phyloP scores from a whole-genome alignment of 352 stramenopile species.

The Phytophthora citrophthora region DNA sequence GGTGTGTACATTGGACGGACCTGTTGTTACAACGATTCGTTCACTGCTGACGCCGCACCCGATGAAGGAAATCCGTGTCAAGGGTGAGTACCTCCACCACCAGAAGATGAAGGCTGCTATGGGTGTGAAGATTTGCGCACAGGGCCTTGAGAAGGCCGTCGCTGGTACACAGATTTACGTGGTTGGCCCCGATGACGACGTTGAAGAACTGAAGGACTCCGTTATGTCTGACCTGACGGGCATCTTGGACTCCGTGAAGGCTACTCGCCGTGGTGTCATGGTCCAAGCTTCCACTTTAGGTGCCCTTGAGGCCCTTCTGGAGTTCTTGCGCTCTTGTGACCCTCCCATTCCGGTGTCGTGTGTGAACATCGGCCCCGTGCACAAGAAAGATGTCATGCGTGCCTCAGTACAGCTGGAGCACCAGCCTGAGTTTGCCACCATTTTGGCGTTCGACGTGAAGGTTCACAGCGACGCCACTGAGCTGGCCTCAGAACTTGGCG shows the following conservation, averaged over 20 bases:
- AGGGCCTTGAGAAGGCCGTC: slow-evolving; percentile 98
- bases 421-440: slow-evolving; percentile 96
- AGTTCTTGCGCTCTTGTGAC: slow-evolving; percentile 96
- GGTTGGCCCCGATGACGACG: slow-evolving; percentile 95
- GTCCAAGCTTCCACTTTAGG: slow-evolving; percentile 99
- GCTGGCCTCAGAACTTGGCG: slow-evolving; percentile 91
- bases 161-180: slow-evolving; percentile 98
- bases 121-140: slow-evolving; percentile 98
- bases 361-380: slow-evolving; percentile 98
- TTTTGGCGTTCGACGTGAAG: slow-evolving; percentile 99
- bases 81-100: slow-evolving; percentile 96
- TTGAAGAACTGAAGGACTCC: slow-evolving; percentile 97
- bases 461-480: slow-evolving; percentile 95
- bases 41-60: slow-evolving; percentile 98
- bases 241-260: slow-evolving; percentile 96
- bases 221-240: slow-evolving; percentile 97
- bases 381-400: slow-evolving; percentile 99
- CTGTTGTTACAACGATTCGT: slow-evolving; percentile 97
- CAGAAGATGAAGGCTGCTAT: slow-evolving; percentile 98
- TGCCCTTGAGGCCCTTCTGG: slow-evolving; percentile 97
- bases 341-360: slow-evolving; percentile 94
- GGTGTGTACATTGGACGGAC: slow-evolving; percentile 98
- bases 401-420: slow-evolving; percentile 99
- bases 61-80: slow-evolving; percentile 97
- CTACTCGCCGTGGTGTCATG: slow-evolving; percentile 97